Evolutionary conservation across 352 stramenopile species (phyloP), one percentile per base, ranked within the genome.

Genomic region (Phytophthora syringae): DNA sequence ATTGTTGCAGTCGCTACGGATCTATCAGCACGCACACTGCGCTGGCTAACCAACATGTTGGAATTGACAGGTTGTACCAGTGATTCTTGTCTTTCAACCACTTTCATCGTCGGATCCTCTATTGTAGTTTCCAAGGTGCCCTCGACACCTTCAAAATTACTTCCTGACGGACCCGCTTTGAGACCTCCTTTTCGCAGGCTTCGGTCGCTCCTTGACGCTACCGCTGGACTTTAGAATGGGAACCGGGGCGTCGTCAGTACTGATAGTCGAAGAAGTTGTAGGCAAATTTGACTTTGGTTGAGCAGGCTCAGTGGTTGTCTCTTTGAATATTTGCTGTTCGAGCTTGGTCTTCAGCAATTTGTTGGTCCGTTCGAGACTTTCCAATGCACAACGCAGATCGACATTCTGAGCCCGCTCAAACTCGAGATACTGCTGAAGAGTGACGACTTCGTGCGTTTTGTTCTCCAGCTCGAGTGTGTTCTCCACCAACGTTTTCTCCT

Each of bases 301-400:
- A 13, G 21, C n/a, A 32, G 0, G 30, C 12, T 54, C 40, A 3
- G 37, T 11, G 20, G 42, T 25, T 18, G 72, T 77, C 45, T 89
- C 72, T 48, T 88, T 87, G 13, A 92, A 21, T 57, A 92, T 89
- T 49, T 89, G 84, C 36, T 90, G 74, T 61, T 90, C 79, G 6
- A 92, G 59, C 42, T 84, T 88, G 1, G 59, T 52, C 44, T 84
- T 84, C 25, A 92, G 52, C 15, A 88, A 58, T 34, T 84, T 87
- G 63, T 92, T 90, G 3, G 80, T 89, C 9, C 81, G 59, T 12
- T 74, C 65, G 18, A 90, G 71, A 21, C 72, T 86, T 59, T 90
- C 84, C 4, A 89, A 52, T 0, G 72, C 67, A 25, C 76, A 70
- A 22, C 64, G 69, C 5, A 90, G 53, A 13, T 60, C 59, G 5